Base-by-base conservation (phyloP, 2,329 filamentous ascomycete genomes). In the Xylaria sp. region DNA sequence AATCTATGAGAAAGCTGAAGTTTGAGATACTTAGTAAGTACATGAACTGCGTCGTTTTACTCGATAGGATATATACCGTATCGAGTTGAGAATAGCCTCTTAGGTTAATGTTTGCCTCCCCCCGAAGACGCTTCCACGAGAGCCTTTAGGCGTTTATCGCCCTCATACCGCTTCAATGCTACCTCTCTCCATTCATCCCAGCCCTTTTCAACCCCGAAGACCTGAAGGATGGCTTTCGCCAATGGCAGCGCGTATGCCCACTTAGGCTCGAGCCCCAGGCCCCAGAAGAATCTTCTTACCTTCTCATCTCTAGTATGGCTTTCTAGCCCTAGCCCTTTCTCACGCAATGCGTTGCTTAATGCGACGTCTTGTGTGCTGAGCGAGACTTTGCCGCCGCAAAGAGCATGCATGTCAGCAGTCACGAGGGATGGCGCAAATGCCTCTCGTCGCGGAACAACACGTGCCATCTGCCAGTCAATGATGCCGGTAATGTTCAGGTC, bases 391-490 rank as follows among this genome's bases (percentile, higher is more conserved):
- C 68, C 68, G 36, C 56, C 42, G 56, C 60, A 67, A 15, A 72
- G 29, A 45, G 65, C 63, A 38, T 39, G 53, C 70, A 69, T 72
- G 29, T 72, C 65, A 27, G 66, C 70, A 49, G 70, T 58, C 11
- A 70, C 64, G 42, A 72, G 66, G 11, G 70, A 69, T 39, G 45
- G 62, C 1, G 31, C 65, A 33, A 71, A 70, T 20, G 65, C 69
- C 49, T 71, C 69, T 49, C 62, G 64, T 63, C 61, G 45, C 29
- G 66, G 53, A 20, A 69, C 74, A 17, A 76, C 74, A 55, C 76
- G 67, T 20, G 78, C 75, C 74, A 74, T 79, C 68, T 80, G 75
- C 79, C 79, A 81, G 69, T 82, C 79, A 42, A 81, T 76, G 50
- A 82, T 77, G 10, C 76, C 79, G 11, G 77, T 80, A 31, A 81